Base-by-base conservation (phyloP, 2,329 filamentous ascomycete species). In the Colletotrichum aenigma region DNA sequence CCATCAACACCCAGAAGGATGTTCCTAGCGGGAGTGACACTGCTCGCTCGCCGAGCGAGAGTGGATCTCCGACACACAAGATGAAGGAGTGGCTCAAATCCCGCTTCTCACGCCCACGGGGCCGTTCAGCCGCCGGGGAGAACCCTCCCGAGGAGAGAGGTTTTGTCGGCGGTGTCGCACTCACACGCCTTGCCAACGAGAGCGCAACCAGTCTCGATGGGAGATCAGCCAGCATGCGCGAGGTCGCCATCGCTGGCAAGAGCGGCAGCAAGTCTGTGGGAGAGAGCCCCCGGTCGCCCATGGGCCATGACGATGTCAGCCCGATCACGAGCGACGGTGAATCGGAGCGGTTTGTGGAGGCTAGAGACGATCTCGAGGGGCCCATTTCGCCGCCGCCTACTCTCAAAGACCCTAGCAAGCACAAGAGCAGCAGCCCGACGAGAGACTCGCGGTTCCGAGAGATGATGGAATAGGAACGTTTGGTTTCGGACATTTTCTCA, bases 391-490 rank as follows among this genome's bases (percentile, higher is more conserved):
- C 87, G 10, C 88, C 87, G 2, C 80, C 81, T 15, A 82, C 80
- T 3, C 82, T 88, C 9, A 79, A 78, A 38, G 84, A 85, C 15
- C 78, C 81, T 18, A 80, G 79, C 0, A 78, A 77, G 24, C 81
- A 83, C n/a, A 84, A 85, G 64, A 87, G 87, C 62, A 86, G 86
- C 67, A 92, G 90, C 81, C 90, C 91, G 1, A 87, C 84, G 6
- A 84, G 91, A 69, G 90, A 90, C 76, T 91, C 91, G 52, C 89
- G 86, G 78, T 93, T 93, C 78, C 86, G 85, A 64, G 92, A 93
- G 83, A 88, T 90, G 77, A 87, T 93, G 71, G 80, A 84, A n/a
- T 77, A 76, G 52, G 7, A n/a, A 16, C 3, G 7, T 21, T 21
- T n/a, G 15, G 16, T 16, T 38, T 16, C 24, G 8, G 21, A 64